These are phyloP conservation scores for Termitomyces sp. DNA, from an alignment of 768 basidiomycete species.

Conservation along the genomic window DNA sequence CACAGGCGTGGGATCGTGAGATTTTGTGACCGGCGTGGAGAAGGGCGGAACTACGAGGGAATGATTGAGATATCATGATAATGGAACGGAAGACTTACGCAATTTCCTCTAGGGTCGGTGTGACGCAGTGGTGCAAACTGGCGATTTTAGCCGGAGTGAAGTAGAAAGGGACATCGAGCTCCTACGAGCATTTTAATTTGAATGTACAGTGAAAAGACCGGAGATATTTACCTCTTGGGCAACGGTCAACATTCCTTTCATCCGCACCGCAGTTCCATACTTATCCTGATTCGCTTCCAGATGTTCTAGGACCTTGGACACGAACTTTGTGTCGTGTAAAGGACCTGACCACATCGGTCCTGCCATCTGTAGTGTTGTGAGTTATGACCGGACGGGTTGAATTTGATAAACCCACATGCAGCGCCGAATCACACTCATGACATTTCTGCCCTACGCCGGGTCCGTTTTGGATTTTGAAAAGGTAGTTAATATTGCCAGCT, in stretches of 20 bases:
- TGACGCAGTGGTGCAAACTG: slow-evolving; percentile 75
- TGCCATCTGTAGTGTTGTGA: slow-evolving; percentile 49
- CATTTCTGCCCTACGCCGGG: slow-evolving; percentile 67
- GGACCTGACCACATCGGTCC: slow-evolving; percentile 98
- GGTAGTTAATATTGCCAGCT: slow-evolving; percentile 51
- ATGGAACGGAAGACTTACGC: slow-evolving; percentile 44
- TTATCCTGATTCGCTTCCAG: slow-evolving; percentile 53
- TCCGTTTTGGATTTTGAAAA: slow-evolving; percentile 69
- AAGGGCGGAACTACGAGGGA: slow-evolving; percentile 68
- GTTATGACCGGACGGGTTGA: not conserved
- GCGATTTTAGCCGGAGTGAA: slow-evolving; percentile 81
- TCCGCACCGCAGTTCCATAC: slow-evolving; percentile 77
- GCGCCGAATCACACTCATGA: slow-evolving; percentile 69
- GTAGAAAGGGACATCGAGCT: slow-evolving; percentile 74
- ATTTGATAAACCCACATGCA: slow-evolving; percentile 55
- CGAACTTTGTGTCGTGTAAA: slow-evolving; percentile 73
- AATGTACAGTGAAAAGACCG: not conserved
- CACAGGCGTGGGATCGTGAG: slow-evolving; percentile 85
- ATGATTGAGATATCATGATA: not conserved
- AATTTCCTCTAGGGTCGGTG: slow-evolving; percentile 69
- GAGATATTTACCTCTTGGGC: slow-evolving; percentile 66
- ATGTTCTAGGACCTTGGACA: slow-evolving; percentile 69
- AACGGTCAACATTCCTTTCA: slow-evolving; percentile 94
- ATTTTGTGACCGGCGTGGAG: slow-evolving; percentile 80
- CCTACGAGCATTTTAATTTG: slow-evolving; percentile 35